Evolutionary conservation across 2,329 filamentous ascomycete species (phyloP), one percentile per base, ranked within the genome.

Genomic region (Pseudogymnoascus sp.): DNA sequence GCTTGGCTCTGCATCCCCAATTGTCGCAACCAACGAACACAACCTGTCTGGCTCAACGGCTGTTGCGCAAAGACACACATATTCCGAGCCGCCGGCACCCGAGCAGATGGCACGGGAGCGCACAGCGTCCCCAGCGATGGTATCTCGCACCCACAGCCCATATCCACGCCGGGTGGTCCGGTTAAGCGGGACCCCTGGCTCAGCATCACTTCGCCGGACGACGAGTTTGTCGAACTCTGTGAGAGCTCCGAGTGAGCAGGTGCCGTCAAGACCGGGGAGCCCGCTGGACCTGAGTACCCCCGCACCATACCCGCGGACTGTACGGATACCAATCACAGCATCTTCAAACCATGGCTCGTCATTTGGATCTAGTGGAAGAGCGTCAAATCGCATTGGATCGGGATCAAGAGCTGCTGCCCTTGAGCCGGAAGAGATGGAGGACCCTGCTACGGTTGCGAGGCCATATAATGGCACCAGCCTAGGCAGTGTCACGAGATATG

Each of bases 401-500:
- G 26, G 26, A 19, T 14, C 46, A 2, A 62, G 68, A 50, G 60
- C 66, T 26, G 69, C 70, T 19, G 68, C 67, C n/a, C 63, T 14
- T 7, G 70, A 65, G 14, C 59, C 59, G 24, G 69, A 66, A 6
- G 64, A 66, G 35, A 65, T 70, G 56, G 73, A 73, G 62, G 67
- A 73, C 61, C 72, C 82, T 3, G 77, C 78, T 19, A 85, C 82
- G 3, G 76, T 77, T 12, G 76, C 78, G 6, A 79, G 81, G 12
- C 76, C 80, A n/a, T 75, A 79, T 19, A 72, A 78, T 24, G 77
- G 79, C 56, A 70, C 77, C 19, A 79, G 77, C 65, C 77, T 81
- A 56, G 81, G 81, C 38, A 86, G 82, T 68, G 79, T 81, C 62
- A 82, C 82, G 59, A 79, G 82, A 70, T 79, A 82, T 63, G 70